Percentiles rank a stretch among this genome's conserved stretches.
phyloP scores from a whole-genome alignment of 1,284 basidiomycete species.

The Gomphus bonarii region DNA sequence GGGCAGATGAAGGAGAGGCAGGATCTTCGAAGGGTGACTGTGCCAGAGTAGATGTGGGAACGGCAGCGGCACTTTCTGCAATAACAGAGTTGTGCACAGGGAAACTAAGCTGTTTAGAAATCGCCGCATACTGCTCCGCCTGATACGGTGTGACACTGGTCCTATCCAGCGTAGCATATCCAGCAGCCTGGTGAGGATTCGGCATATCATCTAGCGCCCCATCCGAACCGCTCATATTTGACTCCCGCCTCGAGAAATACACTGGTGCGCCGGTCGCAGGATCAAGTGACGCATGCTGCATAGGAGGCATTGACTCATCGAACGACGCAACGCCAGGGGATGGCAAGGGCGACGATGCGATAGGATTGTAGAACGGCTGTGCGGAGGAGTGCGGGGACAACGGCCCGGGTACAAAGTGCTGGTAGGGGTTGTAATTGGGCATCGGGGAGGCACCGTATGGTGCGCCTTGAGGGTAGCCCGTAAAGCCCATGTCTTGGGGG shows the following conservation, averaged over 20 bases:
- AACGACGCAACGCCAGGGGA: conserved; percentile 21
- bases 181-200: background rate
- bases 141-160: conserved; percentile 65
- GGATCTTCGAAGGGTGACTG: background rate
- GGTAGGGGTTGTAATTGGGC: conserved; percentile 20
- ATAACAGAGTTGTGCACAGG: conserved; percentile 26
- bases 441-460: conserved; percentile 18
- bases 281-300: conserved; percentile 19
- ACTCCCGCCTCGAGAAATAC: conserved; percentile 19
- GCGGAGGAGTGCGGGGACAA: conserved; percentile 21
- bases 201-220: too few relatives aligned
- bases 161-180: conserved; percentile 49
- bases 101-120: conserved; percentile 42
- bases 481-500: conserved; percentile 14
- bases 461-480: conserved; percentile 8
- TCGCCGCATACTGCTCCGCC: conserved; percentile 61
- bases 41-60: conserved; percentile 17
- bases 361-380: conserved; percentile 27
- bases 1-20: too few relatives aligned
- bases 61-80: conserved; percentile 15
- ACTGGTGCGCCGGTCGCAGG: conserved; percentile 10
- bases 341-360: conserved; percentile 23
- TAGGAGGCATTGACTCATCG: conserved; percentile 17
- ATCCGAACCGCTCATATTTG: conserved; percentile 15
- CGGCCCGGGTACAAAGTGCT: conserved; percentile 17